Conservation (phyloP, 2,329 filamentous ascomycete species). For the Tolypocladium ovalisporum region DNA sequence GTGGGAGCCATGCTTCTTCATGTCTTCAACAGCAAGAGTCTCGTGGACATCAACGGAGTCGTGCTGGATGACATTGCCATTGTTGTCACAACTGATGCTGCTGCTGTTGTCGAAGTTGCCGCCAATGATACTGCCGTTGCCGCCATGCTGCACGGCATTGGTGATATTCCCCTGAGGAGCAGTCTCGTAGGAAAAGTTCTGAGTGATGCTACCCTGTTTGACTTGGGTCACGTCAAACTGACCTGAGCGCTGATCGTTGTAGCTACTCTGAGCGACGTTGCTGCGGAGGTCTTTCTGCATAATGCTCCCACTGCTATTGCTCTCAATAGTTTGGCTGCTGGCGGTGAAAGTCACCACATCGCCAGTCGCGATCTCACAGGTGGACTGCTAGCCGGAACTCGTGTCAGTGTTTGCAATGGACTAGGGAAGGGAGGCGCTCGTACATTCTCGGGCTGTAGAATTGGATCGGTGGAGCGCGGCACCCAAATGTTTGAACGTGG, state of each 20-base stretch:
- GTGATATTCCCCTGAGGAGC: not conserved
- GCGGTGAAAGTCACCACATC: not conserved
- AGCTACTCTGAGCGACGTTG: not conserved
- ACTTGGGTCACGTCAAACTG: not conserved
- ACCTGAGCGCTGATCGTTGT: not conserved
- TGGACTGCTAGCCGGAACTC: not conserved
- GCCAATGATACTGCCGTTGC: not conserved
- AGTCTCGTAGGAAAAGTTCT: not conserved
- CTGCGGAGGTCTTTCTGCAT: not conserved
- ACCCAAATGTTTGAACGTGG: not conserved
- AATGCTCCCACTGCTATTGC: not conserved
- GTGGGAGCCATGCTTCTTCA: not conserved
- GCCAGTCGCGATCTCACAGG: not conserved
- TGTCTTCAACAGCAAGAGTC: not conserved
- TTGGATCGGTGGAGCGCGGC: not conserved
- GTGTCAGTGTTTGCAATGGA: not conserved
- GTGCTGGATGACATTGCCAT: too few species aligned
- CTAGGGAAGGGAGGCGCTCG: not conserved
- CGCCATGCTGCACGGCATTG: not conserved
- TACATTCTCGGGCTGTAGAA: not conserved
- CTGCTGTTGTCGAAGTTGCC: not conserved
- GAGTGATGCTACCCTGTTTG: not conserved
- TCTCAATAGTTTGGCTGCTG: not conserved
- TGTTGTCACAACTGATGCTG: not conserved
- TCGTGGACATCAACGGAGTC: not conserved